Evolutionary conservation across 225 moss, liverwort and hornwort species (phyloP), one percentile per base, ranked within the genome.

Genomic region (Sphagnum tenellum): DNA sequence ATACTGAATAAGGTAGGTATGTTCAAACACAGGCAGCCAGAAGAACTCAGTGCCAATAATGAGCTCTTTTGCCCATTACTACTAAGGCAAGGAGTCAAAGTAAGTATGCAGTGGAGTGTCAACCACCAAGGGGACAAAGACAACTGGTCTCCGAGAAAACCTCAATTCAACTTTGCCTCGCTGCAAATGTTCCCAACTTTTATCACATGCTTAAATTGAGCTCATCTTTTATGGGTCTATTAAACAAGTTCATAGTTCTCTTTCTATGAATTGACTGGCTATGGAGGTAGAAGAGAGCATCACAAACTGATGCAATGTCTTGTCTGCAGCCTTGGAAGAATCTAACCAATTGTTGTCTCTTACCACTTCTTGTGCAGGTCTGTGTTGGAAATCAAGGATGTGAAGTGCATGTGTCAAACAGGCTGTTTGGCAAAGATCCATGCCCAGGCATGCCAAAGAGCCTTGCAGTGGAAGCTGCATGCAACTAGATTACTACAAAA

Each of bases 351-450:
- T 13, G 11, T 11, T 46, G 46, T 47, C 12, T 14, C 0, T 47
- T 57, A 7, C 45, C 47, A 47, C 12, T 9, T 29, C 63, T 66
- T 9, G 45, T 47, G 51, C 82, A 94, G 90, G 82, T 75, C 67
- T 90, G 94, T 62, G 66, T 87, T 71, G 94, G 94, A 62, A 75
- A 57, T 64, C 78, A 78, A 61, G 70, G 82, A 60, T 94, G 94
- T 65, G 45, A 69, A 64, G 85, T 90, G 11, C 81, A 79, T 3
- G 69, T 86, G 50, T 70, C 77, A 13, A 75, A 68, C 61, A 85
- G 85, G 59, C 75, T 76, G 48, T 78, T 78, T 49, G 79, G 79
- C 55, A 69, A 51, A 51, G 85, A 94, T 72, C 94, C 88, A 12
- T 94, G 90, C 67, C 88, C 94, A 44, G 79, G 68, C 3, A 50